Evolutionary conservation across 2,329 filamentous ascomycete genomes (phyloP).

Genomic region (Raffaelea arxii): DNA sequence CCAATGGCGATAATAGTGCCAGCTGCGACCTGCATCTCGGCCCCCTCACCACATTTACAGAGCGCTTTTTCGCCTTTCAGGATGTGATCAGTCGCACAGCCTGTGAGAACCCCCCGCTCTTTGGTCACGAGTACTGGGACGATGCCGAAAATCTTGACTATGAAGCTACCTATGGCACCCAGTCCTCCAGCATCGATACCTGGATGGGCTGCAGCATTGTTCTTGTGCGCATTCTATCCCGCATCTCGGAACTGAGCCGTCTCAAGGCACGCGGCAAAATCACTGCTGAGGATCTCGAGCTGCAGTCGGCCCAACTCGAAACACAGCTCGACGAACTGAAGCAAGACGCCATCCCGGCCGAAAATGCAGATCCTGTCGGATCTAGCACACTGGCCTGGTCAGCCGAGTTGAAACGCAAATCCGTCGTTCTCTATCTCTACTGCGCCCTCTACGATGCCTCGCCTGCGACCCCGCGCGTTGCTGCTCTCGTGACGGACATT

Average conservation of each 20-base stretch:
- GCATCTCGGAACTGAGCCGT: slow-evolving; percentile 1
- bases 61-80: slow-evolving; percentile 5
- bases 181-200: neutral
- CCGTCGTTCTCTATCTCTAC: slow-evolving; percentile 1
- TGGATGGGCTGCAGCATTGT: slow-evolving; percentile 2
- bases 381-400: neutral
- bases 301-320: neutral
- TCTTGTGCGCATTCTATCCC: neutral
- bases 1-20: too few relatives aligned
- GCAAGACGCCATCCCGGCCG: neutral
- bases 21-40: neutral
- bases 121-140: slow-evolving; percentile 1
- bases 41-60: neutral
- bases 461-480: neutral
- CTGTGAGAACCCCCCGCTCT: slow-evolving; percentile 1
- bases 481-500: neutral
- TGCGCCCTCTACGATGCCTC: slow-evolving; percentile 1
- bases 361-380: too few relatives aligned
- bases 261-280: neutral
- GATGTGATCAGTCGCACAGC: slow-evolving; percentile 3
- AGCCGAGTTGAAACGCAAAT: slow-evolving; percentile 1
- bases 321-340: neutral
- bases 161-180: neutral
- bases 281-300: neutral
- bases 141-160: neutral